Conservation (phyloP, 306 rosid species). For the Arachis hypogaea region DNA sequence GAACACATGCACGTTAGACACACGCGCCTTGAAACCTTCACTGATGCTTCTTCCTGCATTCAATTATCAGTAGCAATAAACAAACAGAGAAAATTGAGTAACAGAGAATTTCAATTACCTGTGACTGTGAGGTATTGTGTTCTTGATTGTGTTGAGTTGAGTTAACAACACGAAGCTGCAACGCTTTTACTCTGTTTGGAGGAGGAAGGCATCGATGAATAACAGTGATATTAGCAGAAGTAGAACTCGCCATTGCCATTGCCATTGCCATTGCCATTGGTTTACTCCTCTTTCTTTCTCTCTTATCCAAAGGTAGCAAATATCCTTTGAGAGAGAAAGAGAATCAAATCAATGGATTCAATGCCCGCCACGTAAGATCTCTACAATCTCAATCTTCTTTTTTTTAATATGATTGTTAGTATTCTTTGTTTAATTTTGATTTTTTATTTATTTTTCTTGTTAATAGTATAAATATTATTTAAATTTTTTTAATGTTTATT, state of each 20-base stretch:
- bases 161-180: not conserved
- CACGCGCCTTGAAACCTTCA: conserved; percentile 61
- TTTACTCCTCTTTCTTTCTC: not conserved
- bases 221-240: not conserved
- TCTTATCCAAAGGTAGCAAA: not conserved
- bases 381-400: not conserved
- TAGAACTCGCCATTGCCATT: conserved; percentile 13
- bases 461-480: no score
- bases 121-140: not conserved
- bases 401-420: no score
- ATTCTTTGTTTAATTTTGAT: no score
- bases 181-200: not conserved
- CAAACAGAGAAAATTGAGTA: not conserved
- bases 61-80: not conserved
- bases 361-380: not conserved
- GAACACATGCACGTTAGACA: conserved; percentile 80
- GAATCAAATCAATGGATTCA: not conserved
- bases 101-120: no score
- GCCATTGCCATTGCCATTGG: conserved; percentile 2
- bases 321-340: not conserved
- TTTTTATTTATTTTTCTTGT: no score
- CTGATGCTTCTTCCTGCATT: conserved; percentile 35
- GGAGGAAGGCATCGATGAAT: conserved; percentile 30
- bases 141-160: conserved; percentile 4
- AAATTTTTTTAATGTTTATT: no score